Evolutionary conservation across 108 stramenopile species (phyloP).

Genomic region (Schizochytrium sp.): DNA sequence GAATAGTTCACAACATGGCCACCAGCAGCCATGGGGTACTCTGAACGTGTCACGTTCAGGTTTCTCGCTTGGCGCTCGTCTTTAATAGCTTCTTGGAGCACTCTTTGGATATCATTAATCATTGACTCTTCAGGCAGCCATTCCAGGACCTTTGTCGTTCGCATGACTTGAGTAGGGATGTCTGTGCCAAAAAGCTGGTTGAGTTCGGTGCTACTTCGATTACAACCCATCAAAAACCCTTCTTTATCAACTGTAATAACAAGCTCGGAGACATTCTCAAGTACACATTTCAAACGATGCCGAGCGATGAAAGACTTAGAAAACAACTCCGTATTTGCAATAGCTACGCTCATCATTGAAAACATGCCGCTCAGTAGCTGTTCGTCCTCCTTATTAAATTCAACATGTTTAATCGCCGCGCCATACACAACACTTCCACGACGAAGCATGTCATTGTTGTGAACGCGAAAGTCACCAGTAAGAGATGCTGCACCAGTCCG

Average conservation of each 20-base stretch:
- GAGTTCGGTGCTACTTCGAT: constrained; percentile 36
- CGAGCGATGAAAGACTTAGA: constrained; percentile 44
- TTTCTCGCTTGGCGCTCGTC: constrained; percentile 1
- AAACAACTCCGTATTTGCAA: constrained; percentile 33
- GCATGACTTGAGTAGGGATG: constrained; percentile 5
- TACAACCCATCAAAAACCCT: constrained; percentile 30
- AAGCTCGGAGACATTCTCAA: constrained; percentile 45
- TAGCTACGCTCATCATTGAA: constrained; percentile 50
- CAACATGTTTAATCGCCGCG: background rate
- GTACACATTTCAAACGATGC: constrained; percentile 20
- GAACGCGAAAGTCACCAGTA: background rate
- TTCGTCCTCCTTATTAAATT: constrained; percentile 19
- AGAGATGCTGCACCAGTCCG: background rate
- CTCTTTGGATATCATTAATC: background rate
- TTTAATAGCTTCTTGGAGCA: constrained; percentile 18
- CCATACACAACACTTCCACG: constrained; percentile 3
- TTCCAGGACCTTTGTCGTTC: background rate
- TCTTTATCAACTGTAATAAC: constrained; percentile 45
- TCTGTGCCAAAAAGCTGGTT: constrained; percentile 23
- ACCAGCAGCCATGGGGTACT: background rate
- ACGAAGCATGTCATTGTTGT: background rate
- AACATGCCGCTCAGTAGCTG: constrained; percentile 43
- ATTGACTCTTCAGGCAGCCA: constrained; percentile 39
- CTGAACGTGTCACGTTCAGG: background rate
- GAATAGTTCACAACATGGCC: constrained; percentile 54